A percentile compares a stretch with the other conserved stretches of the same genome.
phyloP scores from a whole-genome alignment of 352 stramenopile genomes.

The Blastocystis sp. region DNA sequence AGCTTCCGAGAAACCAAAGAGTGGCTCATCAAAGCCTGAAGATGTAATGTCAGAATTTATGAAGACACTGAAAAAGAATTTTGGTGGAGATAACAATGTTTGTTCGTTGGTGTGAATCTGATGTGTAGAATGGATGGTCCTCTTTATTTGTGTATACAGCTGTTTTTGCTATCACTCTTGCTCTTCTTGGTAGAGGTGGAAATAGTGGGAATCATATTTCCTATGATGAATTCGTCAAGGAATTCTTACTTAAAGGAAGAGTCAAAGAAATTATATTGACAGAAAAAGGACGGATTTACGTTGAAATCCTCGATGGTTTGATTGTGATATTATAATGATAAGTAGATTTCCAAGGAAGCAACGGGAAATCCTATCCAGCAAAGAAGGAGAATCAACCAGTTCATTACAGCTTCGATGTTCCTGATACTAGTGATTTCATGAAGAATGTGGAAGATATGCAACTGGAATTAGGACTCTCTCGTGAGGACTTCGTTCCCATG shows the following conservation, averaged over 20 bases:
- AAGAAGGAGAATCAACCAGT: neutral
- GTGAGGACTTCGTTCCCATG: slow-evolving; percentile 89
- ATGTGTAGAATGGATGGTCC: neutral
- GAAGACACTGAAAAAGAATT: neutral
- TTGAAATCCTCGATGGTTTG: neutral
- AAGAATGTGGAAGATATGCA: slow-evolving; percentile 91
- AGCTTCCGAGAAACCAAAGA: neutral
- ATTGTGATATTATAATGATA: neutral
- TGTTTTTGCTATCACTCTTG: neutral
- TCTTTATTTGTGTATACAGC: neutral
- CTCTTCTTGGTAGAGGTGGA: neutral
- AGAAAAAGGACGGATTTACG: slow-evolving; percentile 11
- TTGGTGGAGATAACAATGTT: neutral
- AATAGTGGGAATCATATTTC: neutral
- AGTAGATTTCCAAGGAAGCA: neutral
- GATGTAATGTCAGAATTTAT: neutral
- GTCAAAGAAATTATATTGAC: slow-evolving; percentile 26
- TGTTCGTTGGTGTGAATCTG: neutral
- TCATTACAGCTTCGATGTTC: slow-evolving; percentile 43
- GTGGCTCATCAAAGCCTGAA: neutral
- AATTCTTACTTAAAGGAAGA: slow-evolving; percentile 8
- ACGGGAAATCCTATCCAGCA: neutral
- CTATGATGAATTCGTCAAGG: slow-evolving; percentile 44
- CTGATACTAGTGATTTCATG: slow-evolving; percentile 78
- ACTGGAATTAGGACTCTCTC: slow-evolving; percentile 84